phyloP scores from a whole-genome alignment of 768 basidiomycete species.

The Auriscalpium vulgare region DNA sequence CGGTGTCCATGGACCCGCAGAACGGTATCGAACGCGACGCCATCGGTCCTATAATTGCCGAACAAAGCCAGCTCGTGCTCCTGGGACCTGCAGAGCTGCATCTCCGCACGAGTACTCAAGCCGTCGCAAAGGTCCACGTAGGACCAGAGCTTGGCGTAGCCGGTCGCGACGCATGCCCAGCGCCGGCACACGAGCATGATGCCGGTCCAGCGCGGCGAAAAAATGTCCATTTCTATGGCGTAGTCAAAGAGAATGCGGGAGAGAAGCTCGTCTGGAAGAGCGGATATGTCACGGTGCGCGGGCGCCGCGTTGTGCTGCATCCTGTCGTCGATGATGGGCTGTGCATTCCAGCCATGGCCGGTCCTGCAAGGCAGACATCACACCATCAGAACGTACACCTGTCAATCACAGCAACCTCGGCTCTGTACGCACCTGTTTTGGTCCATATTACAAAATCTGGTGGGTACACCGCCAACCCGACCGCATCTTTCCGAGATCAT shows the following conservation, averaged over 20 bases:
- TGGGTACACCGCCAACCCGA: too few relatives aligned
- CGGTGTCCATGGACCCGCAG: not conserved
- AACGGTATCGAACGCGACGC: not conserved
- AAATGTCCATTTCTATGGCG: not conserved
- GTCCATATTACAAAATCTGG: too few relatives aligned
- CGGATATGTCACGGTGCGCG: not conserved
- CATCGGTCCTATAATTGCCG: not conserved
- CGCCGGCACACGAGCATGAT: not conserved
- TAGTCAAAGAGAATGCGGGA: not conserved
- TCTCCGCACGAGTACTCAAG: not conserved
- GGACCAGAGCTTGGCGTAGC: not conserved
- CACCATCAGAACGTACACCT: too few relatives aligned
- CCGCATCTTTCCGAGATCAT: too few relatives aligned
- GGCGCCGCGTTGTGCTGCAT: not conserved
- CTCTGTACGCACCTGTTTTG: too few relatives aligned
- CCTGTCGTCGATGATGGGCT: not conserved
- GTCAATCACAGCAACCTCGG: too few relatives aligned
- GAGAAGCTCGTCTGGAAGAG: not conserved
- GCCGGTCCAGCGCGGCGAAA: not conserved
- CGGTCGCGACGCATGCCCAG: not conserved
- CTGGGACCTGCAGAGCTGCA: not conserved
- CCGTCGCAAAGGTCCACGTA: not conserved
- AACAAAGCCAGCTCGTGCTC: not conserved
- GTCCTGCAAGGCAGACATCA: too few relatives aligned
- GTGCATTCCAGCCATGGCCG: not conserved